A percentile compares a stretch with the other conserved stretches of the same genome.
Evolutionary conservation across 305 asterid species (phyloP).

Genomic region (Rubia balearica): DNA sequence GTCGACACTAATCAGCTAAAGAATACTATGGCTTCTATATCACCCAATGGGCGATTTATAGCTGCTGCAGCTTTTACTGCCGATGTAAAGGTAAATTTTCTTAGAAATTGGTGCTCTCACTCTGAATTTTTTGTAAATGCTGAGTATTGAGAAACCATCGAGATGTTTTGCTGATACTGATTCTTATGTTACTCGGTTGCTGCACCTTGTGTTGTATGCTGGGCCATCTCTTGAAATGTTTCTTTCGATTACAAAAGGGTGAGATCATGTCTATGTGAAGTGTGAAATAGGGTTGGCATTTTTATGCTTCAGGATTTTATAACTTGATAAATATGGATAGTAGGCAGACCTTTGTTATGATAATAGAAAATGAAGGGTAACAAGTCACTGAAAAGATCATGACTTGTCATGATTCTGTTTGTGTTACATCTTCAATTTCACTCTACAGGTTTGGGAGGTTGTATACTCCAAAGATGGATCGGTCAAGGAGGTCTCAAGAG

Average conservation of each 20-base stretch:
- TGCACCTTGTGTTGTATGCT: background rate
- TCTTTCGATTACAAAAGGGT: background rate
- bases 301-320: background rate
- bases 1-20: slow-evolving; percentile 96
- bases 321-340: no score
- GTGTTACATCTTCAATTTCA: background rate
- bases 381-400: background rate
- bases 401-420: background rate
- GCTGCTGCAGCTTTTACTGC: slow-evolving; percentile 99
- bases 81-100: slow-evolving; percentile 76
- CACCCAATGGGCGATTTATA: slow-evolving; percentile 96
- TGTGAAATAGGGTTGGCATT: background rate
- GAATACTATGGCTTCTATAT: slow-evolving; percentile 91
- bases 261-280: background rate
- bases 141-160: background rate
- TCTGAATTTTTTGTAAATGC: background rate
- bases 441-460: slow-evolving; percentile 86
- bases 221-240: background rate
- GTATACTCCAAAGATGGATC: slow-evolving; percentile 90
- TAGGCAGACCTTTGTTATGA: background rate
- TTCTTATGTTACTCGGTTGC: background rate
- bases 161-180: background rate
- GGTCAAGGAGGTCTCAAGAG: slow-evolving; percentile 85
- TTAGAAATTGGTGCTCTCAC: background rate
- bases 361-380: background rate